phyloP scores from a whole-genome alignment of 441 rosid genomes.

The Erodium trifolium region DNA sequence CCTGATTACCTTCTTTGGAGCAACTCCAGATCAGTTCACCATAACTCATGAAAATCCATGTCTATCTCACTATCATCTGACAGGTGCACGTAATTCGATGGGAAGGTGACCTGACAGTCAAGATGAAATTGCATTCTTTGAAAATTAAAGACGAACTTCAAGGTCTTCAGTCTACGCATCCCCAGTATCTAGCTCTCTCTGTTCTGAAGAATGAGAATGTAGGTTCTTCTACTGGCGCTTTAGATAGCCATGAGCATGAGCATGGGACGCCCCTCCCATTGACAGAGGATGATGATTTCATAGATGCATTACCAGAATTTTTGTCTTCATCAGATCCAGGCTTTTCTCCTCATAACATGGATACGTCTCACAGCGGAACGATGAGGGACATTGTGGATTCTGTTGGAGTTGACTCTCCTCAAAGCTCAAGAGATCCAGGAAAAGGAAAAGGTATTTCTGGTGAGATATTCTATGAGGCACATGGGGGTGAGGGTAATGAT shows the following conservation, averaged over 20 bases:
- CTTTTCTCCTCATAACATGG: conserved; percentile 39
- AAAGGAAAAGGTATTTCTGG: conserved; percentile 44
- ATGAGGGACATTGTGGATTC: conserved; percentile 32
- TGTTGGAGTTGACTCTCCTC: conserved; percentile 47
- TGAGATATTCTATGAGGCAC: conserved; percentile 87
- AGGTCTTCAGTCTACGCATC: conserved; percentile 43
- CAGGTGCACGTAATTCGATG: conserved; percentile 76
- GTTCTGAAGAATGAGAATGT: conserved; percentile 59
- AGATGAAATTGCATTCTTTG: conserved; percentile 85
- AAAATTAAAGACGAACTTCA: conserved; percentile 94
- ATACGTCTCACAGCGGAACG: conserved; percentile 36
- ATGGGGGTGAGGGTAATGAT: conserved; percentile 62
- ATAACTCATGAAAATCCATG: not conserved
- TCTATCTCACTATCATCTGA: conserved; percentile 16
- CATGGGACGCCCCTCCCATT: conserved; percentile 24
- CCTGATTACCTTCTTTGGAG: not conserved
- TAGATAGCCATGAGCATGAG: conserved; percentile 37
- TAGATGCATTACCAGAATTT: conserved; percentile 92
- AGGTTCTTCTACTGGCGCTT: conserved; percentile 28
- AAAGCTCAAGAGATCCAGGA: conserved; percentile 36
- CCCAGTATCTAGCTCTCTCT: conserved; percentile 75
- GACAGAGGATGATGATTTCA: conserved; percentile 82
- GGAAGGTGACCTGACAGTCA: conserved; percentile 62
- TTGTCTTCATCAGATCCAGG: conserved; percentile 52
- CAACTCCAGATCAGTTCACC: not conserved